A percentile compares a stretch with the other conserved stretches of the same genome.
Conservation (phyloP, 805 yeast species). For the Danielia reshetovae region DNA sequence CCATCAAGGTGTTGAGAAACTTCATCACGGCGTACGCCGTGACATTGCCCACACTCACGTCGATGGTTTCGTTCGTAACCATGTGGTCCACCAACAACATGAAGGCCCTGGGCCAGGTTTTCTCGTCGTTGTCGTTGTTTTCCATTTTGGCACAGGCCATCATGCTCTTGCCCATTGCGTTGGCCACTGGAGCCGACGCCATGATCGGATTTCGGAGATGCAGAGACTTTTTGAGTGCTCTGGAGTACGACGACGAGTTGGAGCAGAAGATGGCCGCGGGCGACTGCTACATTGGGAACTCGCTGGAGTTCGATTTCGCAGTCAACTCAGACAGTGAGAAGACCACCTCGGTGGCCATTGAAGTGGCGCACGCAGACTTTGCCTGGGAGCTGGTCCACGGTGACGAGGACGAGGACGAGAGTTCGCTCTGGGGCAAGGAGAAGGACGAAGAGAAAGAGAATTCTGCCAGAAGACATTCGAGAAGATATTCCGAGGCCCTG, state of each 20-base stretch:
- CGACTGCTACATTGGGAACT: slow-evolving; percentile 4
- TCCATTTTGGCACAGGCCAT: slow-evolving; percentile 42
- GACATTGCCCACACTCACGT: slow-evolving; percentile 39
- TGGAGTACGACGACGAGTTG: slow-evolving; percentile 14
- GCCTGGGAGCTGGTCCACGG: slow-evolving; percentile 11
- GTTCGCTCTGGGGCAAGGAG: slow-evolving; percentile 7
- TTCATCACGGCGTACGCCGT: slow-evolving; percentile 43
- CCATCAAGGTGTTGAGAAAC: slow-evolving; percentile 40
- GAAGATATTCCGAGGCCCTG: neutral
- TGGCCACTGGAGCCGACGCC: slow-evolving; percentile 44
- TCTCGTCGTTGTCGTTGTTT: slow-evolving; percentile 40
- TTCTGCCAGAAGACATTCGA: too few relatives aligned
- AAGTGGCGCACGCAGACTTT: slow-evolving; percentile 12
- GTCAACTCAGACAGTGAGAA: too few relatives aligned
- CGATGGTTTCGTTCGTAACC: slow-evolving; percentile 43
- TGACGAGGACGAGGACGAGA: slow-evolving; percentile 1
- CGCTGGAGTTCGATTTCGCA: slow-evolving; percentile 4
- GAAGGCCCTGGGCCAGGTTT: slow-evolving; percentile 36
- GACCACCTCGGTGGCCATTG: slow-evolving; percentile 4
- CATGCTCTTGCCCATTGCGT: slow-evolving; percentile 41
- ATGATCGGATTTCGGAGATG: slow-evolving; percentile 34
- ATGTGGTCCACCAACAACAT: slow-evolving; percentile 43
- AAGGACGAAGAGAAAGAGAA: neutral
- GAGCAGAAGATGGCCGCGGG: slow-evolving; percentile 8
- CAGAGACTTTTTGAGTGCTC: slow-evolving; percentile 19